phyloP scores from a whole-genome alignment of 2,329 filamentous ascomycete genomes.

The Nothopassalora personata region DNA sequence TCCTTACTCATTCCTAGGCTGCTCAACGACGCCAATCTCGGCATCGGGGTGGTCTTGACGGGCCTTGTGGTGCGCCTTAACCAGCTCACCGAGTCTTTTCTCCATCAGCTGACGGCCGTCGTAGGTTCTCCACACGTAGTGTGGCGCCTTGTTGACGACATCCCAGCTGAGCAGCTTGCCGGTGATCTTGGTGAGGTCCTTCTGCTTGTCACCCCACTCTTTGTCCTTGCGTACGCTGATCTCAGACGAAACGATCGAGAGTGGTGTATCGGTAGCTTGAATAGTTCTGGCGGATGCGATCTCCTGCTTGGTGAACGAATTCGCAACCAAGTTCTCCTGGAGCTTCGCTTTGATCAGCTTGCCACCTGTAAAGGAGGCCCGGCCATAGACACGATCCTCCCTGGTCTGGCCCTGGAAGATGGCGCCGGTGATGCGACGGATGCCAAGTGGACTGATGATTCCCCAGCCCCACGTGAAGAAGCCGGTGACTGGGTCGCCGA shows the following conservation, averaged over 20 bases:
- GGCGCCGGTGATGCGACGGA: constrained; percentile 74
- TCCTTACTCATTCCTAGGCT: not conserved
- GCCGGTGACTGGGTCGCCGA: constrained; percentile 64
- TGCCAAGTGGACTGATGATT: constrained; percentile 76
- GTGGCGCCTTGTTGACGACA: constrained; percentile 75
- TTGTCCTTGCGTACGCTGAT: constrained; percentile 59
- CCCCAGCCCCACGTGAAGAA: constrained; percentile 85
- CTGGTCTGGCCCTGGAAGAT: constrained; percentile 74
- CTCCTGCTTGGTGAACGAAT: constrained; percentile 78
- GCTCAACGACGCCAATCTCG: constrained; percentile 1
- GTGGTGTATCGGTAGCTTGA: constrained; percentile 66
- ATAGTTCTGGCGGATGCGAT: constrained; percentile 73
- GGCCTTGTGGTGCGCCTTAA: constrained; percentile 38
- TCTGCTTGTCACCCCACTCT: constrained; percentile 78
- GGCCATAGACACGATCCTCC: constrained; percentile 79
- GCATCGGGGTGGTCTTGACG: constrained; percentile 1
- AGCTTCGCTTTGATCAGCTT: constrained; percentile 86
- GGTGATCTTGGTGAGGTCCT: constrained; percentile 75
- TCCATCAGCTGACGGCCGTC: constrained; percentile 72
- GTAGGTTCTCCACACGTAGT: constrained; percentile 75
- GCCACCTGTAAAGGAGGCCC: constrained; percentile 69
- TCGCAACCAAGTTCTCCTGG: constrained; percentile 85
- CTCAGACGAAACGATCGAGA: constrained; percentile 80
- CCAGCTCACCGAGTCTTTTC: constrained; percentile 67
- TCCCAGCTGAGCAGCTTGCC: constrained; percentile 78